A percentile compares a stretch with the other conserved stretches of the same genome.
phyloP scores from a whole-genome alignment of 1,139 yeast genomes.

The Ogataea hybrid region DNA sequence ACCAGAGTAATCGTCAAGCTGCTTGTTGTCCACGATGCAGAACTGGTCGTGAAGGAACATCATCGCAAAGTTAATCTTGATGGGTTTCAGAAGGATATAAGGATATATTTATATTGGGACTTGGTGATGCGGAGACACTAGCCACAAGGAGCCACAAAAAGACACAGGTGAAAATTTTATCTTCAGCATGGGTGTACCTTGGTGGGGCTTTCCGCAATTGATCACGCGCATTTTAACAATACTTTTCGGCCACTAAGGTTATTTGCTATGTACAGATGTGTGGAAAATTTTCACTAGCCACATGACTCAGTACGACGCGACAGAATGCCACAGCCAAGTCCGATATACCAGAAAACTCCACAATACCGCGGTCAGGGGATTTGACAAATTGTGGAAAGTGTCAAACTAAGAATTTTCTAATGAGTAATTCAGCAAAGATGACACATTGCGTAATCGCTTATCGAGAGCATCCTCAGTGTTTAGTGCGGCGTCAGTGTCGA shows the following conservation, averaged over 20 bases:
- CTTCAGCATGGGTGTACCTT: background rate
- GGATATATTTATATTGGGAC: slow-evolving; percentile 6
- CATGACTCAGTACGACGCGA: background rate
- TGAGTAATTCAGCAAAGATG: background rate
- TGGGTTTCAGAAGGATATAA: background rate
- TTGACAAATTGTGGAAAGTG: background rate
- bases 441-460: slow-evolving; percentile 7
- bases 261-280: slow-evolving; percentile 2
- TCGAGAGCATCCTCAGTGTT: slow-evolving; percentile 1
- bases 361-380: slow-evolving; percentile 1
- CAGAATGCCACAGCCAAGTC: slow-evolving; percentile 4
- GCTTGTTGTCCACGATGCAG: slow-evolving; percentile 26
- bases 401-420: background rate
- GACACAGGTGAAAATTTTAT: background rate
- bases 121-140: slow-evolving; percentile 5
- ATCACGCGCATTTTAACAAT: slow-evolving; percentile 6
- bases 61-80: slow-evolving; percentile 2
- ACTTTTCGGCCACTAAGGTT: background rate
- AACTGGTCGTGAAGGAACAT: slow-evolving; percentile 24
- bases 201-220: slow-evolving; percentile 3
- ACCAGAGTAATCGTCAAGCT: slow-evolving; percentile 9
- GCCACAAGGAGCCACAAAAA: slow-evolving; percentile 12
- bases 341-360: slow-evolving; percentile 10
- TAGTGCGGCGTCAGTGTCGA: slow-evolving; percentile 1
- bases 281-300: background rate